Evolutionary conservation across 1,284 basidiomycete genomes (phyloP), one percentile per base, ranked within the genome.

Genomic region (Clitocybe nebularis): DNA sequence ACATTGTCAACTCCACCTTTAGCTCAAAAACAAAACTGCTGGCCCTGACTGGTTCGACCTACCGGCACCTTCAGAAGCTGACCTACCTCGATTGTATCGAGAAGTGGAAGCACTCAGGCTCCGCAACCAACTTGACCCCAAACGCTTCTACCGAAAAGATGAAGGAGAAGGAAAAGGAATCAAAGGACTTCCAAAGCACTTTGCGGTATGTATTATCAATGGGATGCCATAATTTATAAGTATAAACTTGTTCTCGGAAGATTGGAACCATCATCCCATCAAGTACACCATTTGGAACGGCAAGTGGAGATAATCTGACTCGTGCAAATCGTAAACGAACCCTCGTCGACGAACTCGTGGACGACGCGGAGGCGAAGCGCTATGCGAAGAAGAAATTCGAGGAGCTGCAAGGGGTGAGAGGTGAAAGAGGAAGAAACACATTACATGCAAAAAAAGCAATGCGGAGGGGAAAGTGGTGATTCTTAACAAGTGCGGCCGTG

Each of bases 361-460:
- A 86, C 50, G 93, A 98, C 66, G 82, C 88, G 1, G 85, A 89
- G 60, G 80, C 90, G 13, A 83, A 81, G 54, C 75, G 82, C 43
- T 97, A 96, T 61, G 89, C 94, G 28, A 97, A 97, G 71, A 83
- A 84, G 68, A 98, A 97, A 69, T 97, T 93, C 63, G 79, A 78
- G 47, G 91, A 95, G 50, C 64, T 96, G 45, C 89, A 93, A 64
- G 60, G 63, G 20, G 77, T 78, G 46, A 75, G 84, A 52, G 85
- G 81, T 42, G 81, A 82, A 33, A 82, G 73, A 57, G 91, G 90
- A 7, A 75, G 78, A 47, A 85, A 84, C 41, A 91, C 87, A 6
- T 69, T 89, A 9, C 77, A 74, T 46, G 78, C 78, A 50, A 89
- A 81, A 67, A 76, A 79, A 48, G 75, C 75, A 9, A 58, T 71